These are phyloP conservation scores for Eimeria brunetti DNA, from an alignment of 169 alveolate genomes.

Conservation along the genomic window DNA sequence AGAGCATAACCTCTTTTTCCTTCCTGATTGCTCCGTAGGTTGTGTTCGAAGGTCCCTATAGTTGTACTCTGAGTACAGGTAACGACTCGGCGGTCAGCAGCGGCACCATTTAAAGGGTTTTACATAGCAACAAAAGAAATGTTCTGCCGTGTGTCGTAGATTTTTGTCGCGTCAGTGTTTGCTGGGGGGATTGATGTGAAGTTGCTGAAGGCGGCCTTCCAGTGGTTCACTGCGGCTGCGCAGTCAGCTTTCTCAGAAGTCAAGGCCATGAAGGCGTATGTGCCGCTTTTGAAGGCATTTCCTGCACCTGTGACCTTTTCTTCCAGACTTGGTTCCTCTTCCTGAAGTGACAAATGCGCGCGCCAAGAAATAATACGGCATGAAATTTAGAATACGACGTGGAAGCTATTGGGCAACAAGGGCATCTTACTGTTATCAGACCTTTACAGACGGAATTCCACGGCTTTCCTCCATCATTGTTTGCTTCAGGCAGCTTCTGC, in stretches of 20 bases:
- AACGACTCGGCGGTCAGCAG: not conserved
- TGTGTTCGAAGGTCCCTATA: too few species aligned
- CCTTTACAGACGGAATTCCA: not conserved
- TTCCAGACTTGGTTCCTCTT: too few species aligned
- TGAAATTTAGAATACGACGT: too few species aligned
- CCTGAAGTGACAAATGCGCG: not conserved
- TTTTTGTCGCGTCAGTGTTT: too few species aligned
- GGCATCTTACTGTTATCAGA: not conserved
- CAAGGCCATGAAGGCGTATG: not conserved
- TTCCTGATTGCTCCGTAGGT: too few species aligned
- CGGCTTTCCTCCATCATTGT: too few species aligned
- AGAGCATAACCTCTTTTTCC: not conserved
- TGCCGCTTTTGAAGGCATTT: not conserved
- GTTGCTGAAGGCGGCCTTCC: constrained; percentile 8
- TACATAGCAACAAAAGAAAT: constrained; percentile 6
- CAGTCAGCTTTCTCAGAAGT: not conserved
- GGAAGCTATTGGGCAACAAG: not conserved
- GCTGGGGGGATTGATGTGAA: constrained; percentile 1
- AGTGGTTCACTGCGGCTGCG: not conserved
- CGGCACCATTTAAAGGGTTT: not conserved
- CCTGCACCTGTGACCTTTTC: not conserved
- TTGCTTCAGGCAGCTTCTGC: too few species aligned
- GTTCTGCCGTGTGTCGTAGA: not conserved
- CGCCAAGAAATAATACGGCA: too few species aligned
- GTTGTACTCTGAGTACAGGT: not conserved